A percentile compares a stretch with the other conserved stretches of the same genome.
Conservation (phyloP, 1,139 yeast species). For the Taiozyma sp. region DNA sequence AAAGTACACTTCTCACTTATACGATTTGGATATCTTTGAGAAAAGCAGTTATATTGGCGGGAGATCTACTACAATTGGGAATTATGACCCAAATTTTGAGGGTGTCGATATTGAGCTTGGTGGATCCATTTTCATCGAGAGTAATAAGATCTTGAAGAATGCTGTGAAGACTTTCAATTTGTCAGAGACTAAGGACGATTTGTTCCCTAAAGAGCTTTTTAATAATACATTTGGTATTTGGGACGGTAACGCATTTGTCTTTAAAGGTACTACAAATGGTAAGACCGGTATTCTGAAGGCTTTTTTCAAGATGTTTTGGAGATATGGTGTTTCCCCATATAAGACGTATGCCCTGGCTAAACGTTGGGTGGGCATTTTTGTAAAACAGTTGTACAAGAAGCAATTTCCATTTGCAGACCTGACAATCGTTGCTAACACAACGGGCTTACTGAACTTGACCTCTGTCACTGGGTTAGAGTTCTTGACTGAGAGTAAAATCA, state of each 20-base stretch:
- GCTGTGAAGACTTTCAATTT: constrained; percentile 34
- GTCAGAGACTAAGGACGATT: constrained; percentile 11
- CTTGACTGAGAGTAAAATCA: constrained; percentile 23
- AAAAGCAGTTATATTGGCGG: constrained; percentile 33
- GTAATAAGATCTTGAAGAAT: constrained; percentile 30
- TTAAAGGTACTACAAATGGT: not conserved
- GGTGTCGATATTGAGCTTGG: constrained; percentile 35
- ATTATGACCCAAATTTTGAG: constrained; percentile 15
- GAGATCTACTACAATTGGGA: constrained; percentile 29
- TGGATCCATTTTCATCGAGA: constrained; percentile 37
- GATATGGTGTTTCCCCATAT: constrained; percentile 27
- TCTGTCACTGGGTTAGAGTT: constrained; percentile 22
- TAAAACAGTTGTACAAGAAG: constrained; percentile 20
- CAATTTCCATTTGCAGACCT: constrained; percentile 22
- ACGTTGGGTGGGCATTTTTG: constrained; percentile 7
- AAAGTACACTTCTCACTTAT: constrained; percentile 25
- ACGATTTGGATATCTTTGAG: constrained; percentile 34
- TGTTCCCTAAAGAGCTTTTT: constrained; percentile 13
- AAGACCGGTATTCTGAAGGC: constrained; percentile 4
- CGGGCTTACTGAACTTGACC: constrained; percentile 25
- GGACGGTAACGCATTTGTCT: constrained; percentile 32
- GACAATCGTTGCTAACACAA: constrained; percentile 8
- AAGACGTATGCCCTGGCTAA: constrained; percentile 18
- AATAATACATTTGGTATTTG: constrained; percentile 30
- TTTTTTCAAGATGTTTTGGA: constrained; percentile 21